Evolutionary conservation across 805 yeast genomes (phyloP).

Genomic region (Komagataella pseudopastoris): DNA sequence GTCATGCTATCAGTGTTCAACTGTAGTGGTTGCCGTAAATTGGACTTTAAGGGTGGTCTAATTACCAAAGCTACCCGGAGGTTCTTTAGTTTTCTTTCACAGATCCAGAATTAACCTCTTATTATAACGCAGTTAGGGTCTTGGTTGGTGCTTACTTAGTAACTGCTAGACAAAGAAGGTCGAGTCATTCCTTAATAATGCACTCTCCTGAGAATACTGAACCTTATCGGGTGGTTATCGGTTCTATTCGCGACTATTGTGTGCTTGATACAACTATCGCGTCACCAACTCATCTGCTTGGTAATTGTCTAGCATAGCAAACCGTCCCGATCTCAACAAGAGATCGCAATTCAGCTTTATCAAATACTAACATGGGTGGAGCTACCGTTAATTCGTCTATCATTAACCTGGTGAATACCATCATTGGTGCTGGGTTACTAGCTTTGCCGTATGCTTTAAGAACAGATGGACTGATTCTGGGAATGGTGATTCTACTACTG

Average conservation of each 20-base stretch:
- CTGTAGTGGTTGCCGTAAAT: neutral
- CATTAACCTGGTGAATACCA: constrained; percentile 59
- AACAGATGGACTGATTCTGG: constrained; percentile 52
- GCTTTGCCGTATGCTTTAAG: constrained; percentile 66
- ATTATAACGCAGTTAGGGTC: no score
- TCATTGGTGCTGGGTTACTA: constrained; percentile 68
- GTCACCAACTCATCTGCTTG: neutral
- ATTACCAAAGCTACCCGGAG: neutral
- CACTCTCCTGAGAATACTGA: neutral
- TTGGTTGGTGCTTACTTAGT: neutral
- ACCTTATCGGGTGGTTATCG: neutral
- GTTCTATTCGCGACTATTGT: neutral
- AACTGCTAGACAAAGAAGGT: neutral
- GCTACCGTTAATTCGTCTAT: constrained; percentile 32
- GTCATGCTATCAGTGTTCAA: neutral
- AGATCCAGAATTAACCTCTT: no score
- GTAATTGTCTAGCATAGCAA: neutral
- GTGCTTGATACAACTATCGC: neutral
- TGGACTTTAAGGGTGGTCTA: neutral
- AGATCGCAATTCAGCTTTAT: neutral
- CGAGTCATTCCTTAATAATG: neutral
- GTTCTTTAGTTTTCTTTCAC: neutral
- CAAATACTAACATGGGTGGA: neutral
- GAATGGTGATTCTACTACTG: constrained; percentile 36
- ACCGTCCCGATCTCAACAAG: neutral